Conservation (phyloP, 2,329 filamentous ascomycete genomes). For the Raffaelea deltoideospora region DNA sequence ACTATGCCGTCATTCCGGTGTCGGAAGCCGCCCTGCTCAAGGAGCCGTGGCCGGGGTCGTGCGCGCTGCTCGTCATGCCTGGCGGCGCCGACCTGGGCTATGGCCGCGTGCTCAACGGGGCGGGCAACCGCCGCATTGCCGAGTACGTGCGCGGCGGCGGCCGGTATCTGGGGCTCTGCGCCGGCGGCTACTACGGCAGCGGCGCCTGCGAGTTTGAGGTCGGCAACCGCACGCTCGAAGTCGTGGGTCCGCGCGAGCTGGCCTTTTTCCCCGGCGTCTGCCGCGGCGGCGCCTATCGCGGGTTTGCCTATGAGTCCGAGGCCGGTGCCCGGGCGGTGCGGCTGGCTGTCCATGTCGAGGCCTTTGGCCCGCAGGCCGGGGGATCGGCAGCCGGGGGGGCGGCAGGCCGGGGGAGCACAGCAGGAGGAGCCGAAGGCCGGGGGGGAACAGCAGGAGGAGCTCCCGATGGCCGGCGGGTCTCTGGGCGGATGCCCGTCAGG, state of each 20-base stretch:
- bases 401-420: too few relatives aligned
- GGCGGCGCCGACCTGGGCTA: constrained; percentile 92
- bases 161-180: constrained; percentile 79
- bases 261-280: constrained; percentile 79
- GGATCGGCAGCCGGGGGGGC: constrained; percentile 4
- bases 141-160: constrained; percentile 80
- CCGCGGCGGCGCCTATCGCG: constrained; percentile 72
- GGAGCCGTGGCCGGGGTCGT: constrained; percentile 81
- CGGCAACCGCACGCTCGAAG: constrained; percentile 65
- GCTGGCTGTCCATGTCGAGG: constrained; percentile 46
- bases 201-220: constrained; percentile 82
- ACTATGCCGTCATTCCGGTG: constrained; percentile 85
- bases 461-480: too few relatives aligned
- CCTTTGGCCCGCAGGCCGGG: too few relatives aligned
- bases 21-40: constrained; percentile 65
- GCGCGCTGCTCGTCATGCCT: constrained; percentile 79
- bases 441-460: too few relatives aligned
- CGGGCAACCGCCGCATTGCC: constrained; percentile 69
- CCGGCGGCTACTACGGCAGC: constrained; percentile 83
- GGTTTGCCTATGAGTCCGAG: constrained; percentile 85
- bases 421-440: too few relatives aligned
- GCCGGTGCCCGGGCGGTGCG: constrained; percentile 60
- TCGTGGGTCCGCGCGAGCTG: constrained; percentile 72
- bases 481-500: too few relatives aligned
- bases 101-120: constrained; percentile 73